Evolutionary conservation across 305 asterid species (phyloP), one percentile per base, ranked within the genome.

Genomic region (Fraxinus velutina): DNA sequence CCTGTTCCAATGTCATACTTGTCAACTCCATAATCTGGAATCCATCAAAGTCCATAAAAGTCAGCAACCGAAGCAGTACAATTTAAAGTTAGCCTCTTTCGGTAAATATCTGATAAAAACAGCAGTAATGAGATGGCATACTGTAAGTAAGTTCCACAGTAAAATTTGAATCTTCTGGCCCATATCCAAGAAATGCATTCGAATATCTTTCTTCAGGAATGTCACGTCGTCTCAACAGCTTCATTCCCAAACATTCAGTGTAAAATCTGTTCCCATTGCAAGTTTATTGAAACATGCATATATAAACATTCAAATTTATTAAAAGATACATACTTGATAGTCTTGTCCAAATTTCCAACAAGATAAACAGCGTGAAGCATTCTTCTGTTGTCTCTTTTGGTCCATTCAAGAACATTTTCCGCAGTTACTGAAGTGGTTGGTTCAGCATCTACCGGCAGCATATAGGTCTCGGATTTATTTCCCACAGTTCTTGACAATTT

Each of bases 101-200:
- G 24, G 27, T 55, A 75, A 57, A 81, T n/a, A 74, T 44, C 21
- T 66, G 71, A 75, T 5, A 15, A 15, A 33, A 34, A 78, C 73
- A 60, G 30, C 13, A 33, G 22, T 29, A 4, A 55, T 55, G 17
- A 34, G 73, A 77, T 64, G 72, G 80, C 89, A 57, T 83, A 89
- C 92, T 86, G 82, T 88, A 88, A 64, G 92, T 85, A 79, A 89
- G 89, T 78, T 89, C 92, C 85, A 88, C 80, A 0, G 88, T 78
- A 68, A 88, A 89, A 84, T 88, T 79, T 71, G 88, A 83, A 9
- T 83, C 88, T 81, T 89, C 92, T 27, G 90, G 84, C 24, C 92
- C 90, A 84, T 84, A 89, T 79, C 90, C 89, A 70, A 89, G 84
- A 83, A 89, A 89, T 37, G 89, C 90, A 88, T 87, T 89, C 10